Evolutionary conservation across 139 green algal species (phyloP).

Genomic region (Pleodorina starrii): DNA sequence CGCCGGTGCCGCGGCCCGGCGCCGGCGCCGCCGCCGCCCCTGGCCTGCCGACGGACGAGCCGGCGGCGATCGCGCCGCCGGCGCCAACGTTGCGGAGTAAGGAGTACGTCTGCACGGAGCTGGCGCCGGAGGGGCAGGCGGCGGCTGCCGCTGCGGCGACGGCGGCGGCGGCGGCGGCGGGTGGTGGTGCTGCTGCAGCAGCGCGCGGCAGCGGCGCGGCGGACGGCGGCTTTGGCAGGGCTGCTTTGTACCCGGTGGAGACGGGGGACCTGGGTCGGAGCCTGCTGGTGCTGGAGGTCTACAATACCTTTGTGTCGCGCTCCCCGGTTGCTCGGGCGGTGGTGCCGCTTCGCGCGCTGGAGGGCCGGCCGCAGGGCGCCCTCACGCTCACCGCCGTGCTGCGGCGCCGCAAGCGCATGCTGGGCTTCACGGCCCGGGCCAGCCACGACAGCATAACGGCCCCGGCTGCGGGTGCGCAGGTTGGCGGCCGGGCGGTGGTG

Average conservation of each 20-base stretch:
- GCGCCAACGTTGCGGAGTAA: neutral
- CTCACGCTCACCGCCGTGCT: neutral
- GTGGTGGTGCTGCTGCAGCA: no score
- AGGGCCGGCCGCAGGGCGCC: neutral
- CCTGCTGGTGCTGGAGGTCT: constrained; percentile 12
- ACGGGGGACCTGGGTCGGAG: neutral
- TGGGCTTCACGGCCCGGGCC: neutral
- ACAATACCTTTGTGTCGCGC: neutral
- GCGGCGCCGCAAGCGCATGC: neutral
- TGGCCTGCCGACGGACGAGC: neutral
- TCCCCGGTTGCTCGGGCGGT: neutral
- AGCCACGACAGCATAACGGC: no score
- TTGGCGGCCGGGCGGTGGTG: no score
- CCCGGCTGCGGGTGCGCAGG: no score
- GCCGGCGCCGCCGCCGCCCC: neutral
- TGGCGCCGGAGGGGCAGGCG: no score
- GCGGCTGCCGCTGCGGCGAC: neutral
- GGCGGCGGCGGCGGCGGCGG: neutral
- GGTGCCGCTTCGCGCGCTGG: neutral
- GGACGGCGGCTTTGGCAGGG: neutral
- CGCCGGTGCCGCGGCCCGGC: neutral
- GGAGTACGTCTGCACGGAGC: neutral
- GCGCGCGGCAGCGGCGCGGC: no score
- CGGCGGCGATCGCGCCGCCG: neutral
- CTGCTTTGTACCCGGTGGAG: constrained; percentile 22